Evolutionary conservation across 1,284 basidiomycete species (phyloP).

Genomic region (Cutaneotrichosporon sp.): DNA sequence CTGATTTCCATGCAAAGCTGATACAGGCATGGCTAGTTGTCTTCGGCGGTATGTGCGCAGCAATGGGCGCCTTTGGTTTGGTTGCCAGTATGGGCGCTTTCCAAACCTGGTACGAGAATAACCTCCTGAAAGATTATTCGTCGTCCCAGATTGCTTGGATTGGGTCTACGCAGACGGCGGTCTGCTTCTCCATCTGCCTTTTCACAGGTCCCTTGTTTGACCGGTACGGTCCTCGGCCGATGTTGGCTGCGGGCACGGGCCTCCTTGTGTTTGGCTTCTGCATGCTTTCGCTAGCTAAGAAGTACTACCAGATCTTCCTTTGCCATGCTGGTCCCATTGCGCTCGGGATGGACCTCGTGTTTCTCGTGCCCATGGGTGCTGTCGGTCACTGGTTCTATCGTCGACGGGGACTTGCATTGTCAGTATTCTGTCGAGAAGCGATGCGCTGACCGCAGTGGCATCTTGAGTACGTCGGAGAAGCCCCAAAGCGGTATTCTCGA

Average conservation of each 20-base stretch:
- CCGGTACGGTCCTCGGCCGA: conserved; percentile 30
- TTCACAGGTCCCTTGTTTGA: conserved; percentile 41
- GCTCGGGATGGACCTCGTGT: conserved; percentile 37
- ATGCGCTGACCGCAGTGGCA: too few relatives aligned
- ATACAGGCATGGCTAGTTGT: conserved; percentile 32
- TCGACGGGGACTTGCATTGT: conserved; percentile 37
- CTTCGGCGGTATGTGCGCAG: conserved; percentile 31
- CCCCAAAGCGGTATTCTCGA: conserved; percentile 30
- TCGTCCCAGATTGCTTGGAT: conserved; percentile 38
- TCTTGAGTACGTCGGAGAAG: too few relatives aligned
- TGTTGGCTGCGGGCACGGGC: conserved; percentile 28
- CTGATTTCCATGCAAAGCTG: too few relatives aligned
- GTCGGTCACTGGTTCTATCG: conserved; percentile 41
- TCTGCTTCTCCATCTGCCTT: conserved; percentile 32
- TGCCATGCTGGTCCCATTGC: conserved; percentile 32
- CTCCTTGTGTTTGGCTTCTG: conserved; percentile 28
- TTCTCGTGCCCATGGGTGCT: conserved; percentile 37
- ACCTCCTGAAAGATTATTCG: conserved; percentile 26
- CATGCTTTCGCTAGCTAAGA: conserved; percentile 26
- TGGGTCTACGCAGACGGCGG: conserved; percentile 30
- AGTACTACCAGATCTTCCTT: conserved; percentile 37
- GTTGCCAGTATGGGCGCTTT: conserved; percentile 34
- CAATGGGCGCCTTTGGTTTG: conserved; percentile 41
- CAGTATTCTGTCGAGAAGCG: too few relatives aligned
- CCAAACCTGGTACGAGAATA: conserved; percentile 32